Percentiles rank a stretch among this genome's conserved stretches.
Evolutionary conservation across 305 asterid species (phyloP).

Genomic region (Rubia tinctorum): DNA sequence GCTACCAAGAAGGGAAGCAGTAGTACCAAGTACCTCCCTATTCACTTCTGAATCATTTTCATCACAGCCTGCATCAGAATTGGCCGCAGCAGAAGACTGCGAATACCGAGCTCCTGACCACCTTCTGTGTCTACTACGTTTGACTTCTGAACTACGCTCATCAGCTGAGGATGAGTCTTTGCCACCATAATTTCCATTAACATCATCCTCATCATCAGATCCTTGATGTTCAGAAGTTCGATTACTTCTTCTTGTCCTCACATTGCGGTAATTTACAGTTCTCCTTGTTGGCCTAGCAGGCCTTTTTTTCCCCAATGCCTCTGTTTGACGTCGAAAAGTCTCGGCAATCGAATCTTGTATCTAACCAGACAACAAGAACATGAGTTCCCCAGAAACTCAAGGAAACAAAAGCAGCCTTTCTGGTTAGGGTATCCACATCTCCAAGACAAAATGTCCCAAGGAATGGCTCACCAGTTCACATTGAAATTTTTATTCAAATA

Average conservation of each 20-base stretch:
- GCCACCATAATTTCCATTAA: conserved; percentile 57
- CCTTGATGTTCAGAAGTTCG: conserved; percentile 52
- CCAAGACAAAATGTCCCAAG: background rate
- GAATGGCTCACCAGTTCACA: background rate
- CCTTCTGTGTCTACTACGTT: conserved; percentile 68
- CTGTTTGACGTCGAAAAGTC: conserved; percentile 82
- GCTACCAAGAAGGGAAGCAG: conserved; percentile 56
- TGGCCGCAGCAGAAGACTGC: conserved; percentile 57
- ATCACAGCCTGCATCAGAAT: conserved; percentile 55
- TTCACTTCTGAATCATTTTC: conserved; percentile 65
- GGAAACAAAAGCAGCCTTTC: conserved; percentile 6
- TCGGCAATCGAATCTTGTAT: conserved; percentile 92
- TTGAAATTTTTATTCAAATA: too few species aligned
- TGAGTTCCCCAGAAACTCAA: too few species aligned
- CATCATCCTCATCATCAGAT: conserved; percentile 86
- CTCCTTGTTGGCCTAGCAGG: conserved; percentile 59
- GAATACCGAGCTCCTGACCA: conserved; percentile 58
- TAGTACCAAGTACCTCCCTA: conserved; percentile 47
- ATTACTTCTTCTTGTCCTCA: conserved; percentile 60
- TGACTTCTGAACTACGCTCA: conserved; percentile 63
- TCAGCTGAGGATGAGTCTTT: conserved; percentile 90
- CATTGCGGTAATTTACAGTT: conserved; percentile 46
- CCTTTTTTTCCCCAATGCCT: conserved; percentile 89
- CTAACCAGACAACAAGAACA: conserved; percentile 34
- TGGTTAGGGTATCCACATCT: conserved; percentile 13